A percentile compares a stretch with the other conserved stretches of the same genome.
Conservation (phyloP, 2,329 filamentous ascomycete species). For the Xylaria sp. region DNA sequence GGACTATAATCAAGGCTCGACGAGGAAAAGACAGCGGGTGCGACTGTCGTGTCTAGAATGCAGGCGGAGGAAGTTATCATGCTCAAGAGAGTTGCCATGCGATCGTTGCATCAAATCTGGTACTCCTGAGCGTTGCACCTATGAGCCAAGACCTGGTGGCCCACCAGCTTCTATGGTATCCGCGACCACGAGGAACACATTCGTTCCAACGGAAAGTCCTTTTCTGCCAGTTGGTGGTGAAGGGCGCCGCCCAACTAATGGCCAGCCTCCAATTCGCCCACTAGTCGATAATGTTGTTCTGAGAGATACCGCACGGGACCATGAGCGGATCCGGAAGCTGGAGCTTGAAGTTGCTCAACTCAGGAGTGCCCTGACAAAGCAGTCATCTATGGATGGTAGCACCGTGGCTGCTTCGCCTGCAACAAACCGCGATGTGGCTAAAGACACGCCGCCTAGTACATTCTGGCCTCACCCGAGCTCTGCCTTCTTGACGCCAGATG, state of each 20-base stretch:
- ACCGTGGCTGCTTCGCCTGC: slow-evolving; percentile 55
- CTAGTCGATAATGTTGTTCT: slow-evolving; percentile 42
- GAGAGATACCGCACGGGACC: slow-evolving; percentile 53
- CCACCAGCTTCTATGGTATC: slow-evolving; percentile 28
- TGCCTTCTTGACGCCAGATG: slow-evolving; percentile 43
- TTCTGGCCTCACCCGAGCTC: slow-evolving; percentile 32
- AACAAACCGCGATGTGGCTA: slow-evolving; percentile 51
- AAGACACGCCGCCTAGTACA: slow-evolving; percentile 44
- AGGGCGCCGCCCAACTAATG: slow-evolving; percentile 28
- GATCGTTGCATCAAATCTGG: slow-evolving; percentile 67
- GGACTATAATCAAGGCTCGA: slow-evolving; percentile 41
- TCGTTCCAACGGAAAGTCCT: slow-evolving; percentile 53
- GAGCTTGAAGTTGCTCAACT: slow-evolving; percentile 65
- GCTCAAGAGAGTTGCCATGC: slow-evolving; percentile 66
- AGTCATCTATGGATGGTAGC: slow-evolving; percentile 56
- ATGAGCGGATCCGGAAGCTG: slow-evolving; percentile 63
- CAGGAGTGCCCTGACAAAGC: slow-evolving; percentile 56
- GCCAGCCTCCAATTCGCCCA: slow-evolving; percentile 46
- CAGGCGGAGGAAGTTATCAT: slow-evolving; percentile 65
- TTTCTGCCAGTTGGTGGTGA: slow-evolving; percentile 48
- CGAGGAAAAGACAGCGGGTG: slow-evolving; percentile 64
- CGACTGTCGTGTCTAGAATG: slow-evolving; percentile 66
- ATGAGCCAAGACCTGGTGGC: slow-evolving; percentile 55
- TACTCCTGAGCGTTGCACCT: slow-evolving; percentile 64
- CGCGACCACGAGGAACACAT: slow-evolving; percentile 50